Conservation (phyloP, 169 alveolate species). For the Eimeria maxima region DNA sequence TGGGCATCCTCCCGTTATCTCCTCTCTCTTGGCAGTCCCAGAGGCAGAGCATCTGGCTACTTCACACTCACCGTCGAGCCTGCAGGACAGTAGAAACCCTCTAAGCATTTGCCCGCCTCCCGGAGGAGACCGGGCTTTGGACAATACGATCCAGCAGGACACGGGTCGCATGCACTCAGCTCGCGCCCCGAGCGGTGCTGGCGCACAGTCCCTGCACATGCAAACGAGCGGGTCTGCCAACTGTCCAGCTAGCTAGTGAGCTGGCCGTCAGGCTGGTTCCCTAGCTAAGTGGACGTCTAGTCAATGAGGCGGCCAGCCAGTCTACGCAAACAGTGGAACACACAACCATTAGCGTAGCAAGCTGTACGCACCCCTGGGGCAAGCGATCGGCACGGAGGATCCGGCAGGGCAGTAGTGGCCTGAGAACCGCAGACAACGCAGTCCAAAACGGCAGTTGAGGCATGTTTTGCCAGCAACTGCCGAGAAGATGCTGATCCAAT, state of each 20-base stretch:
- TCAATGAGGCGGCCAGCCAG: background rate
- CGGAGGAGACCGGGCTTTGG: background rate
- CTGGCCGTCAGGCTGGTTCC: background rate
- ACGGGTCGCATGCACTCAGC: constrained; percentile 7
- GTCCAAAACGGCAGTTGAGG: background rate
- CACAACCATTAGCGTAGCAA: background rate
- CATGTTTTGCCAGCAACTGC: background rate
- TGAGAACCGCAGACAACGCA: constrained; percentile 3
- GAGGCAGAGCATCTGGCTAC: background rate
- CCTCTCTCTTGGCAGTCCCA: background rate
- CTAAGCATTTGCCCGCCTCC: background rate
- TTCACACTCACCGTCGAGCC: constrained; percentile 19
- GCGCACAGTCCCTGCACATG: constrained; percentile 22
- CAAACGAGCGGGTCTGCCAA: background rate
- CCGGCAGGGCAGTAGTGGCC: constrained; percentile 81
- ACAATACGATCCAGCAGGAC: constrained; percentile 41
- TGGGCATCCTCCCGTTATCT: background rate
- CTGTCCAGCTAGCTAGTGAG: background rate
- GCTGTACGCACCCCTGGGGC: constrained; percentile 52
- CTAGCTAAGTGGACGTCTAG: background rate
- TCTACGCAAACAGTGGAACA: background rate
- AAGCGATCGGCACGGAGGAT: constrained; percentile 60
- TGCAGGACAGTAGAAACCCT: constrained; percentile 46
- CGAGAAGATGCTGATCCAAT: background rate
- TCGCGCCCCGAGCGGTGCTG: constrained; percentile 34